These are phyloP conservation scores for Cryptococcus sp. DNA, from an alignment of 1,284 basidiomycete species.

Conservation along the genomic window DNA sequence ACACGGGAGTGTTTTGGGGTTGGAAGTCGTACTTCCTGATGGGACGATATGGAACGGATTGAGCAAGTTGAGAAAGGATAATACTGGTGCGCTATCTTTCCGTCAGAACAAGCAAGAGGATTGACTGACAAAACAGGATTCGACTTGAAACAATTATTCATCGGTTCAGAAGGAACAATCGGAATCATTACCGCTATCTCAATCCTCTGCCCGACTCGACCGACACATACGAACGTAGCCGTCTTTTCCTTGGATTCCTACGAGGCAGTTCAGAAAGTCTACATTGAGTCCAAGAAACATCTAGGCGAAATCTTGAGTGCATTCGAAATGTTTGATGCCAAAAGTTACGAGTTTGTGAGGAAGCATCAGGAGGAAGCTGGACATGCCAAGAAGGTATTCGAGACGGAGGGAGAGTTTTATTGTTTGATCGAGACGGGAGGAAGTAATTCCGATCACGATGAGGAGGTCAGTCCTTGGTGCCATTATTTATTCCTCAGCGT, in stretches of 20 bases:
- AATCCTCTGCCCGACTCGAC: conserved; percentile 88
- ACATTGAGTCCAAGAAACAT: conserved; percentile 57
- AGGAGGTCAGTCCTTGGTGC: conserved; percentile 60
- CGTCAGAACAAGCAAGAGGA: neutral
- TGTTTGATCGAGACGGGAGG: conserved; percentile 92
- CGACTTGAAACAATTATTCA: conserved; percentile 97
- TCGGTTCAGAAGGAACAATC: conserved; percentile 93
- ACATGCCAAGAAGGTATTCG: conserved; percentile 47
- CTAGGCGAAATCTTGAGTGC: conserved; percentile 95
- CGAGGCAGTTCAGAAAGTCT: conserved; percentile 54
- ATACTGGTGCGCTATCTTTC: conserved; percentile 65
- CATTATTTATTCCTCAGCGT: neutral
- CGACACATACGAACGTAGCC: conserved; percentile 58
- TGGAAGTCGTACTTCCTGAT: conserved; percentile 94
- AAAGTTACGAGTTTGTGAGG: conserved; percentile 74
- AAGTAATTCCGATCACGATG: conserved; percentile 88
- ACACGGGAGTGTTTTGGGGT: conserved; percentile 91
- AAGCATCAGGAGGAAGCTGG: conserved; percentile 45
- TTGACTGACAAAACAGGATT: conserved; percentile 59
- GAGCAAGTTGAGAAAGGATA: conserved; percentile 84
- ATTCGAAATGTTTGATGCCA: conserved; percentile 89
- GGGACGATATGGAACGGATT: conserved; percentile 89
- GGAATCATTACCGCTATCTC: conserved; percentile 94
- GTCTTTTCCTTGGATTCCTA: conserved; percentile 56
- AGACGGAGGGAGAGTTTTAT: conserved; percentile 78